A percentile compares a stretch with the other conserved stretches of the same genome.
Evolutionary conservation across 169 alveolate genomes (phyloP).

Genomic region (Cryptosporidium andersoni): DNA sequence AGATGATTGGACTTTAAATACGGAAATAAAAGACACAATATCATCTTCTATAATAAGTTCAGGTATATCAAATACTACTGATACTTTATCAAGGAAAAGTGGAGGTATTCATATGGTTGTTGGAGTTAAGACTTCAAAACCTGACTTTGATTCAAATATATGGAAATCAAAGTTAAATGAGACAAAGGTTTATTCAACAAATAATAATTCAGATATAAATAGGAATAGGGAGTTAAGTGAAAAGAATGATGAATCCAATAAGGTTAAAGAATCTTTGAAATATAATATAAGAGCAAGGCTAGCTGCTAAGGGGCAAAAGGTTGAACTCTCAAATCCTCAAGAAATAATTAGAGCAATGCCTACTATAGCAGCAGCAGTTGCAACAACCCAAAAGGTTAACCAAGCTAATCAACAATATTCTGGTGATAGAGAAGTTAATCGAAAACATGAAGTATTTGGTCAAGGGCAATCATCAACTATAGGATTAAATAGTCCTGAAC

Average conservation of each 20-base stretch:
- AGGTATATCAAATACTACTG: neutral
- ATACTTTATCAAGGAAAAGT: neutral
- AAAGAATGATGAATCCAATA: slow-evolving; percentile 3
- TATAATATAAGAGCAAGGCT: slow-evolving; percentile 66
- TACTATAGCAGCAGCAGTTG: slow-evolving; percentile 67
- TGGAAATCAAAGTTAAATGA: slow-evolving; percentile 61
- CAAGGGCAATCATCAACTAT: neutral
- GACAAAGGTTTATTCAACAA: neutral
- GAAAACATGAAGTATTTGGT: neutral
- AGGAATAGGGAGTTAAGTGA: slow-evolving; percentile 1
- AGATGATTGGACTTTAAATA: slow-evolving; percentile 57
- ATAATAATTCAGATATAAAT: neutral
- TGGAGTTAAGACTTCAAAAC: slow-evolving; percentile 61
- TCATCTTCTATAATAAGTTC: neutral
- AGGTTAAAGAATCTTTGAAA: slow-evolving; percentile 49
- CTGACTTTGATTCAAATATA: slow-evolving; percentile 68
- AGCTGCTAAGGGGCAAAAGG: slow-evolving; percentile 70
- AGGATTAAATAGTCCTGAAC: neutral
- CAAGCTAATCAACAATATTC: neutral
- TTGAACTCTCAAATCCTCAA: slow-evolving; percentile 36
- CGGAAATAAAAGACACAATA: slow-evolving; percentile 29
- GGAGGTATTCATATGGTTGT: slow-evolving; percentile 48
- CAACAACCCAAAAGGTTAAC: slow-evolving; percentile 13
- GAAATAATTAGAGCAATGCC: slow-evolving; percentile 64
- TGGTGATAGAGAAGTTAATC: neutral